phyloP scores from a whole-genome alignment of 225 moss, liverwort and hornwort species.

The Climacium dendroides region DNA sequence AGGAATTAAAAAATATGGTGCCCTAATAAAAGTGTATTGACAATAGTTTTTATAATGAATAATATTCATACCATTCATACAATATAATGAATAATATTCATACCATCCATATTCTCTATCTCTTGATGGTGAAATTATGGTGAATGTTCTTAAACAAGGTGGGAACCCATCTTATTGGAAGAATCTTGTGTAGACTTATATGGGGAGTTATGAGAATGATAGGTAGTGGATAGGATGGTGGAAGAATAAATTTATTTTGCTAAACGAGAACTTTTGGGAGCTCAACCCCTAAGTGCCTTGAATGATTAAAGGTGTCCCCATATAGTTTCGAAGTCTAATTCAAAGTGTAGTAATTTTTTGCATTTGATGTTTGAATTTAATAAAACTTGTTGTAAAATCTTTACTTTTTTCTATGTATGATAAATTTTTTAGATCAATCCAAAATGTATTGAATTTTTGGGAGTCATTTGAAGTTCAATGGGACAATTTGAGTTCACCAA shows the following conservation, averaged over 20 bases:
- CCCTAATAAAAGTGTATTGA: not conserved
- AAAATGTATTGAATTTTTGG: not conserved
- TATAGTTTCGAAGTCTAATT: not conserved
- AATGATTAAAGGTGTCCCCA: too few species aligned
- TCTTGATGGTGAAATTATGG: not conserved
- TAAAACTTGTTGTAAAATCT: not conserved
- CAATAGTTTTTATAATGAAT: not conserved
- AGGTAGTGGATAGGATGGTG: too few species aligned
- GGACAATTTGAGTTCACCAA: not conserved
- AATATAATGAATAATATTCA: too few species aligned
- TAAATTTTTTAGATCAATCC: accelerated
- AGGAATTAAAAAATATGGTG: not conserved
- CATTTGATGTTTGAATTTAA: not conserved
- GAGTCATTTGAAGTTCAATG: not conserved
- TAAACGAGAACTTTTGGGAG: too few species aligned
- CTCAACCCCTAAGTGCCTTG: too few species aligned
- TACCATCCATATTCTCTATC: too few species aligned
- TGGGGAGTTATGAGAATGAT: too few species aligned
- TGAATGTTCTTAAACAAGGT: too few species aligned
- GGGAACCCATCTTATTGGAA: too few species aligned
- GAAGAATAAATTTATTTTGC: too few species aligned
- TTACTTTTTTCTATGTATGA: accelerated
- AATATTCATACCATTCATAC: too few species aligned
- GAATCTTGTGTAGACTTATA: too few species aligned
- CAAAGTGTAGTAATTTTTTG: not conserved